A percentile compares a stretch with the other conserved stretches of the same genome.
Evolutionary conservation across 345 rosid genomes (phyloP).

Genomic region (Ceriops tagal): DNA sequence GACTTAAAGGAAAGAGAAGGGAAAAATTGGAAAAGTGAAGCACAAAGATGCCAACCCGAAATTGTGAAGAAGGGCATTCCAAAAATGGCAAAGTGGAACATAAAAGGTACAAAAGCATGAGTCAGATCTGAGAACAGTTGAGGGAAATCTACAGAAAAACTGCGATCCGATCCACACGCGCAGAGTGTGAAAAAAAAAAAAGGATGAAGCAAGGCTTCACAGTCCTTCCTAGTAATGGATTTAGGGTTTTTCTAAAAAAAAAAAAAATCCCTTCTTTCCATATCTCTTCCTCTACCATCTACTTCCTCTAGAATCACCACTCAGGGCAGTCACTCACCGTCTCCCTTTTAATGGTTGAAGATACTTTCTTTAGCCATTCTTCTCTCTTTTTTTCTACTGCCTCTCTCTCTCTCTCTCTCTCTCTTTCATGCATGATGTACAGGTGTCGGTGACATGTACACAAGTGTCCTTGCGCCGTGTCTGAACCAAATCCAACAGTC

Average conservation of each 20-base stretch:
- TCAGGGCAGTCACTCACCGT: neutral
- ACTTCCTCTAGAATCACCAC: too few species aligned
- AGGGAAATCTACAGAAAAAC: constrained; percentile 37
- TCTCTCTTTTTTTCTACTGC: constrained; percentile 1
- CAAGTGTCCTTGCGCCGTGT: constrained; percentile 17
- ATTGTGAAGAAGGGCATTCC: constrained; percentile 7
- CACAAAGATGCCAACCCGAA: neutral
- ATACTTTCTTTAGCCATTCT: neutral
- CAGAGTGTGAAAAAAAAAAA: constrained; percentile 7
- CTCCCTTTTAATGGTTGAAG: neutral
- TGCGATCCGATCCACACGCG: constrained; percentile 2
- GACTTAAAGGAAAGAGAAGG: too few species aligned
- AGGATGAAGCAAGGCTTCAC: neutral
- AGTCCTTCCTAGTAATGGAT: constrained; percentile 6
- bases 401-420: constrained; percentile 9
- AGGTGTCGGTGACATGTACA: constrained; percentile 45
- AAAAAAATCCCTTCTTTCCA: neutral
- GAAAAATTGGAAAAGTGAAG: neutral
- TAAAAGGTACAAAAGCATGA: constrained; percentile 15
- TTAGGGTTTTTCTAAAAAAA: constrained; percentile 29
- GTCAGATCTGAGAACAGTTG: constrained; percentile 54
- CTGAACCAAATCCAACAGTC: constrained; percentile 28
- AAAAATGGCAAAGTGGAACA: constrained; percentile 6
- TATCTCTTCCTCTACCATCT: neutral
- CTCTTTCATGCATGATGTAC: constrained; percentile 50